Evolutionary conservation across 1,284 basidiomycete species (phyloP).

Genomic region (Ceratobasidium sp.): DNA sequence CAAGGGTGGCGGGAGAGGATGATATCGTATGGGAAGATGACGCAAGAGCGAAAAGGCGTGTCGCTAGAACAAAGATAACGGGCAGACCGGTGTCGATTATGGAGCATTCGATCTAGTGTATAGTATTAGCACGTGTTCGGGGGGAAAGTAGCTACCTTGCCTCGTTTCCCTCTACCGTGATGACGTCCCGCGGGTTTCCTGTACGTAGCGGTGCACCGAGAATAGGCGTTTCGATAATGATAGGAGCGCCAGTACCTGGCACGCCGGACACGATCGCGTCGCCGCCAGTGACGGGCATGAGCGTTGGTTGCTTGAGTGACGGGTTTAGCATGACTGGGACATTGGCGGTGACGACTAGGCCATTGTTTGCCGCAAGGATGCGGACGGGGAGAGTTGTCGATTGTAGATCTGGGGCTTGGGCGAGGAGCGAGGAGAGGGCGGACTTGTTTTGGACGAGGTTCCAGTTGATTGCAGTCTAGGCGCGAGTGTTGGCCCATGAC

Average conservation of each 20-base stretch:
- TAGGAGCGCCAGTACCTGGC: conserved; percentile 41
- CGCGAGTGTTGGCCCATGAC: neutral
- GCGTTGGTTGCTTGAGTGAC: neutral
- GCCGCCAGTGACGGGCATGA: conserved; percentile 37
- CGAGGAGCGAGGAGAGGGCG: neutral
- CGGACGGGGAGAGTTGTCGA: conserved; percentile 33
- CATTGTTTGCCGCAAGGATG: conserved; percentile 44
- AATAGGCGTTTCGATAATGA: conserved; percentile 46
- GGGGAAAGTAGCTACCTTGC: neutral
- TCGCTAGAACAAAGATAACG: conserved; percentile 50
- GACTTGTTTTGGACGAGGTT: conserved; percentile 32
- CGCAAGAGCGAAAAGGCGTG: conserved; percentile 51
- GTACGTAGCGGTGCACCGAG: conserved; percentile 29
- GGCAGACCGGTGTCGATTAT: conserved; percentile 50
- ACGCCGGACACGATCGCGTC: conserved; percentile 44
- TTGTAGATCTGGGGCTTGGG: neutral
- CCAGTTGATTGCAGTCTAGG: conserved; percentile 43
- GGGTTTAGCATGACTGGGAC: conserved; percentile 37
- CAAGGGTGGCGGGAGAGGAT: conserved; percentile 52
- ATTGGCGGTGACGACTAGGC: conserved; percentile 41
- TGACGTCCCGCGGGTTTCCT: conserved; percentile 24
- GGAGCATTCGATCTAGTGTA: conserved; percentile 39
- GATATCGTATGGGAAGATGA: conserved; percentile 49
- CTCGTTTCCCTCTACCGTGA: conserved; percentile 32
- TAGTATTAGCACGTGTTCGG: neutral